These are phyloP conservation scores for Ochromonas danica DNA, from an alignment of 108 stramenopile species.

Conservation along the genomic window DNA sequence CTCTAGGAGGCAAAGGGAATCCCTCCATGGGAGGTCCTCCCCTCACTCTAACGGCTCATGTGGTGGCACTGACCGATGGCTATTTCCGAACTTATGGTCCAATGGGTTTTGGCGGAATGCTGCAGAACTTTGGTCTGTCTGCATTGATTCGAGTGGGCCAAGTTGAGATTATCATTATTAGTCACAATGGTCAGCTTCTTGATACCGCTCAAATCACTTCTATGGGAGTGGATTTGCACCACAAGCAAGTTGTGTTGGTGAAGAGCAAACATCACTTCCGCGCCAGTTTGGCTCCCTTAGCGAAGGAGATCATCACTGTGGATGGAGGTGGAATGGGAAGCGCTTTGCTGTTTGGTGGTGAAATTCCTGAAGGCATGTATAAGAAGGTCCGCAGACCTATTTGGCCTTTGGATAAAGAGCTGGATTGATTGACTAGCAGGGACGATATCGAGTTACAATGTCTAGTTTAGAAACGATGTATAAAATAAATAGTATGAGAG, in stretches of 20 bases:
- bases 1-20: not conserved
- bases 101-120: constrained; percentile 2
- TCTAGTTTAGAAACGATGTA: too few relatives aligned
- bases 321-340: constrained; percentile 31
- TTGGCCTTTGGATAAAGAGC: constrained; percentile 21
- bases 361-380: not conserved
- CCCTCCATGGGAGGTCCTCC: not conserved
- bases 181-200: constrained; percentile 23
- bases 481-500: too few relatives aligned
- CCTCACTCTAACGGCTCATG: not conserved
- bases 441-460: too few relatives aligned
- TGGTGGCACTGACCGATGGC: not conserved
- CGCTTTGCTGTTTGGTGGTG: not conserved
- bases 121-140: constrained; percentile 11
- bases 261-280: constrained; percentile 31
- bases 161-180: constrained; percentile 13
- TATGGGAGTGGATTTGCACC: not conserved
- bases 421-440: too few relatives aligned
- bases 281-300: constrained; percentile 2
- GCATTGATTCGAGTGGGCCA: not conserved
- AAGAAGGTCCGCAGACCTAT: constrained; percentile 25
- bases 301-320: constrained; percentile 9
- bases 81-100: constrained; percentile 20
- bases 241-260: not conserved
- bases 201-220: constrained; percentile 32